Evolutionary conservation across 345 rosid species (phyloP), one percentile per base, ranked within the genome.

Genomic region (Excoecaria cochinchinensis): DNA sequence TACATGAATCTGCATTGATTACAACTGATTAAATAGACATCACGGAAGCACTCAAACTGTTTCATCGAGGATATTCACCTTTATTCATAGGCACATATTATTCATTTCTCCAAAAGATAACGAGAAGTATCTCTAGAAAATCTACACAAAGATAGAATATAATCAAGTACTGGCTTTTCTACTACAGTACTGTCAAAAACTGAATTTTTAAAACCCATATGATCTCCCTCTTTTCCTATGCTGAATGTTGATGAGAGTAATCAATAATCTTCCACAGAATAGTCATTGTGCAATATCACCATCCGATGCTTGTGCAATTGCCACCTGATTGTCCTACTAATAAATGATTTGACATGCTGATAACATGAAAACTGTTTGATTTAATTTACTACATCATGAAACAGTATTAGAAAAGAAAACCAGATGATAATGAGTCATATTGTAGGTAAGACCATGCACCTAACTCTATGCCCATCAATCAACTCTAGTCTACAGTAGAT

Each of bases 1-100:
- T 91, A 91, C 99, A 91, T 90, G 78, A 93, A 90, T 71, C 98
- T 95, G 92, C 80, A 85, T 42, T 61, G 48, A 78, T 58, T 8
- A 14, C 38, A 40, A 58, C 58, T 22, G 72, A 63, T 66, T 50
- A 72, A 47, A 71, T 16, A 61, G 40, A 48, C 21, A 44, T 19
- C 47, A 22, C 5, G 47, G 71, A 10, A 72, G 42, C 51, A 31
- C 39, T 38, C 36, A 19, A 64, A 52, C 5, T 24, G 15, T 24
- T 55, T 56, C 60, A 39, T 4, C 22, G 55, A 59, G 75, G 11
- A 31, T 14, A 55, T 58, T 50, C 38, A 44, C 67, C 58, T 67
- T 17, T 9, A 66, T n/a, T 7, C 52, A 40, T 66, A 22, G 52
- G 5, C 52, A 67, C 21, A 19, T n/a, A 42, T 40, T 4, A 17